Conservation (phyloP, 2,329 filamentous ascomycete species). For the Phialocephala sp. region DNA sequence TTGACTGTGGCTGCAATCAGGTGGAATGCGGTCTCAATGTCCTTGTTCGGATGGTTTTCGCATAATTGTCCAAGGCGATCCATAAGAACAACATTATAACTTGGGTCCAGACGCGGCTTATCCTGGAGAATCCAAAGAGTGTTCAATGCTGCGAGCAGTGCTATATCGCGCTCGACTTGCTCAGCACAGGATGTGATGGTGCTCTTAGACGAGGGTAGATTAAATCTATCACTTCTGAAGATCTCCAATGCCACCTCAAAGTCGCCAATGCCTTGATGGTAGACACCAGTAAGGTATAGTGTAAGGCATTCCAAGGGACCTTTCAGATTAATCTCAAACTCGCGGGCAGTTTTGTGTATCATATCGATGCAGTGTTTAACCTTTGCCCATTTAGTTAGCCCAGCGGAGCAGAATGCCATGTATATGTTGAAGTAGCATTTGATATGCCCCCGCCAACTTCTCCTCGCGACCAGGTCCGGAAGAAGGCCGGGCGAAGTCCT, state of each 20-base stretch:
- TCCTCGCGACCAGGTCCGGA: constrained; percentile 36
- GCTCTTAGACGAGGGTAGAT: constrained; percentile 49
- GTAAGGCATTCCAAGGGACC: constrained; percentile 36
- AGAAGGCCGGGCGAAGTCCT: constrained; percentile 39
- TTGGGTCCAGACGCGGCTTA: constrained; percentile 60
- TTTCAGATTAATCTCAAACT: constrained; percentile 33
- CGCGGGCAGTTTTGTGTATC: constrained; percentile 31
- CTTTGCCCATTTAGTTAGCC: constrained; percentile 38
- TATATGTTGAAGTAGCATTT: constrained; percentile 43
- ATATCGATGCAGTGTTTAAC: constrained; percentile 37
- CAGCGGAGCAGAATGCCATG: constrained; percentile 41
- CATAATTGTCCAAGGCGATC: constrained; percentile 72
- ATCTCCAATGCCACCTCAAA: constrained; percentile 69
- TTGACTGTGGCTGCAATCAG: constrained; percentile 73
- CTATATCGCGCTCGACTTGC: constrained; percentile 66
- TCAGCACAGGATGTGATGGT: constrained; percentile 46
- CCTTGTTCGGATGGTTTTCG: constrained; percentile 70
- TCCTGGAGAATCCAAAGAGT: constrained; percentile 75
- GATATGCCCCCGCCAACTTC: constrained; percentile 40
- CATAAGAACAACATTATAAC: constrained; percentile 64
- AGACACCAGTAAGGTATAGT: constrained; percentile 74
- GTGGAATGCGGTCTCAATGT: constrained; percentile 79
- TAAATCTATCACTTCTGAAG: constrained; percentile 68
- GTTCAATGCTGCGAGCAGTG: constrained; percentile 71
- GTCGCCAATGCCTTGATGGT: constrained; percentile 78